A percentile compares a stretch with the other conserved stretches of the same genome.
These are phyloP conservation scores for Alternaria novae-zelandiae DNA, from an alignment of 2,329 filamentous ascomycete species.

Conservation along the genomic window DNA sequence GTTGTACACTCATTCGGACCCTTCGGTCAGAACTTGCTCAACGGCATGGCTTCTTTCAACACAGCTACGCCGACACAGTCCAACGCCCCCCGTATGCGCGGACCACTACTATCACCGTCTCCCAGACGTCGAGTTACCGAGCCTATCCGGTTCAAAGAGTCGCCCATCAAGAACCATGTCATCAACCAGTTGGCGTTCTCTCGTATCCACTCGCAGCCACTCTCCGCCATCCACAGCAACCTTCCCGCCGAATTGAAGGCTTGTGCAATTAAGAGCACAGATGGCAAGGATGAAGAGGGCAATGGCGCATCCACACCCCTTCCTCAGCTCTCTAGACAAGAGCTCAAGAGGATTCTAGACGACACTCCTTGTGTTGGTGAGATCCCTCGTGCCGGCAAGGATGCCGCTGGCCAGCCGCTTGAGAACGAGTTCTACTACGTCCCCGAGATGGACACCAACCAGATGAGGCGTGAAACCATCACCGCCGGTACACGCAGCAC, in stretches of 20 bases:
- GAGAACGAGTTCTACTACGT: slow-evolving; percentile 99
- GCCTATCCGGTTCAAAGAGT: slow-evolving; percentile 41
- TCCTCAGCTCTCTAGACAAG: slow-evolving; percentile 44
- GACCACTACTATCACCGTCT: slow-evolving; percentile 38
- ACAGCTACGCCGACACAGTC: slow-evolving; percentile 61
- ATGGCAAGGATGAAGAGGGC: slow-evolving; percentile 28
- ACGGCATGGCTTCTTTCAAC: slow-evolving; percentile 79
- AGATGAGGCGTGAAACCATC: slow-evolving; percentile 78
- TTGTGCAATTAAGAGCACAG: slow-evolving; percentile 28
- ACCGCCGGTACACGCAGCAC: slow-evolving; percentile 87
- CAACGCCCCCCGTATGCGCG: slow-evolving; percentile 35
- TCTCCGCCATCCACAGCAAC: slow-evolving; percentile 87
- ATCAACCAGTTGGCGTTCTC: slow-evolving; percentile 96
- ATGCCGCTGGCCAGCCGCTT: slow-evolving; percentile 89
- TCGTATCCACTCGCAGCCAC: slow-evolving; percentile 85
- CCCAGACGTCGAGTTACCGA: slow-evolving; percentile 36
- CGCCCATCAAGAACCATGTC: slow-evolving; percentile 78
- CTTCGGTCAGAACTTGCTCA: slow-evolving; percentile 84
- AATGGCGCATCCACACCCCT: slow-evolving; percentile 28
- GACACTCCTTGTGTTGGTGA: slow-evolving; percentile 81
- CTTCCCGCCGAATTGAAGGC: slow-evolving; percentile 69
- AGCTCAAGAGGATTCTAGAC: slow-evolving; percentile 75
- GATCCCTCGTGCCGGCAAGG: slow-evolving; percentile 89
- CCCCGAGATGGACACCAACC: slow-evolving; percentile 82
- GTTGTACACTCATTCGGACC: slow-evolving; percentile 91